Evolutionary conservation across 352 stramenopile species (phyloP).

Genomic region (Pseudoperonospora humuli): DNA sequence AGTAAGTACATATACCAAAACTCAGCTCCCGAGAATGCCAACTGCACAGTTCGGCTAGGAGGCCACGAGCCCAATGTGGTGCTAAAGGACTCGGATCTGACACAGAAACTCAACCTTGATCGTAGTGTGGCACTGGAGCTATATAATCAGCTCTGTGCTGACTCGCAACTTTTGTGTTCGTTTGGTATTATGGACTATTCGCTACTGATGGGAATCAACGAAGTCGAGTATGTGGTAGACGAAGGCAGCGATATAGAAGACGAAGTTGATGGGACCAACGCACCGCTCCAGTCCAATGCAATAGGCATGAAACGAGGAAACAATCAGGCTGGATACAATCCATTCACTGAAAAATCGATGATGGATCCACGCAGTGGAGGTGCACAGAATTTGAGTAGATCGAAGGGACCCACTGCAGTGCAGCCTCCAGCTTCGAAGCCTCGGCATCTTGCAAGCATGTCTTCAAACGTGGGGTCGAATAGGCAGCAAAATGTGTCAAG

Average conservation of each 20-base stretch:
- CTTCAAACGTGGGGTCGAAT: conserved; percentile 32
- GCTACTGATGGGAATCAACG: conserved; percentile 85
- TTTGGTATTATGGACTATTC: conserved; percentile 92
- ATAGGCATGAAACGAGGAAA: conserved; percentile 10
- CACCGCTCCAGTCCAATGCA: conserved; percentile 7
- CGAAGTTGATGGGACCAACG: conserved; percentile 21
- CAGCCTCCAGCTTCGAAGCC: conserved; percentile 18
- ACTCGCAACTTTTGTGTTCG: conserved; percentile 74
- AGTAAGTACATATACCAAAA: conserved; percentile 76
- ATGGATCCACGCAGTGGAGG: conserved; percentile 44
- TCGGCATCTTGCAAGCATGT: conserved; percentile 62
- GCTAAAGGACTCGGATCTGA: conserved; percentile 84
- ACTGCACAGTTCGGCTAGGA: conserved; percentile 63
- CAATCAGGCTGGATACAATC: conserved; percentile 38
- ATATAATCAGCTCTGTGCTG: conserved; percentile 72
- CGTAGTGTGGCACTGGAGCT: conserved; percentile 56
- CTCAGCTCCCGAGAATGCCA: conserved; percentile 52
- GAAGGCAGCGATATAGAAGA: conserved; percentile 43
- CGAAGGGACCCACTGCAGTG: conserved; percentile 19
- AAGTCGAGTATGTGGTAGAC: conserved; percentile 84
- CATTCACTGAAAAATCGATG: conserved; percentile 60
- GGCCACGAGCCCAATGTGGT: conserved; percentile 86
- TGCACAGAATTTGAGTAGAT: conserved; percentile 21
- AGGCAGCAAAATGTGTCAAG: conserved; percentile 56
- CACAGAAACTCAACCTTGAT: conserved; percentile 83